Evolutionary conservation across 208 protist genomes (phyloP).

Genomic region (Acanthamoeba lugdunensis): DNA sequence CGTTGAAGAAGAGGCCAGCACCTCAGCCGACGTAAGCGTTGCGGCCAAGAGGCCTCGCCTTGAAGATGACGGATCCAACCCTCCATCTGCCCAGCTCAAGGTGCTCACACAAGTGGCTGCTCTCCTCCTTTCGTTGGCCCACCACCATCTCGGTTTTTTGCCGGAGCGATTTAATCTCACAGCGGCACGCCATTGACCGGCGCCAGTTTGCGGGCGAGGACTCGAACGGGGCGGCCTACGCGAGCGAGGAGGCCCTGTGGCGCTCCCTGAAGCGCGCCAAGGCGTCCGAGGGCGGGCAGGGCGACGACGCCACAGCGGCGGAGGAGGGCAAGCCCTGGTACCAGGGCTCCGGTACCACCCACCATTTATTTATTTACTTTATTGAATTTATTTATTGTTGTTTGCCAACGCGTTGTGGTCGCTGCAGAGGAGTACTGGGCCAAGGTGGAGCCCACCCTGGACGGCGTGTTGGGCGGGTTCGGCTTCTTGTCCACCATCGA

Average conservation of each 20-base stretch:
- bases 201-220: conserved; percentile 20
- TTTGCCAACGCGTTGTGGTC: background rate
- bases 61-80: background rate
- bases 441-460: conserved; percentile 43
- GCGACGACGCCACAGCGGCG: too few relatives aligned
- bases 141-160: background rate
- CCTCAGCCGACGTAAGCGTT: background rate
- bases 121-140: background rate
- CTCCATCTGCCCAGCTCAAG: background rate
- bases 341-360: conserved; percentile 52
- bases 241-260: conserved; percentile 38
- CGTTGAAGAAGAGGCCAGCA: background rate
- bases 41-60: background rate
- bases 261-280: conserved; percentile 4
- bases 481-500: conserved; percentile 64
- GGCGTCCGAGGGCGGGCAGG: background rate
- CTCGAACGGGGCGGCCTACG: conserved; percentile 3
- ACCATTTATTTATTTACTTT: too few relatives aligned
- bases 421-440: conserved; percentile 57
- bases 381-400: background rate
- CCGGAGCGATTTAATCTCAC: background rate
- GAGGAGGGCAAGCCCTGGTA: conserved; percentile 2
- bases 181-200: too few relatives aligned
- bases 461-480: conserved; percentile 61
- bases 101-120: background rate